phyloP scores from a whole-genome alignment of 2,329 filamentous ascomycete genomes.

The Emericellopsis cladophorae region DNA sequence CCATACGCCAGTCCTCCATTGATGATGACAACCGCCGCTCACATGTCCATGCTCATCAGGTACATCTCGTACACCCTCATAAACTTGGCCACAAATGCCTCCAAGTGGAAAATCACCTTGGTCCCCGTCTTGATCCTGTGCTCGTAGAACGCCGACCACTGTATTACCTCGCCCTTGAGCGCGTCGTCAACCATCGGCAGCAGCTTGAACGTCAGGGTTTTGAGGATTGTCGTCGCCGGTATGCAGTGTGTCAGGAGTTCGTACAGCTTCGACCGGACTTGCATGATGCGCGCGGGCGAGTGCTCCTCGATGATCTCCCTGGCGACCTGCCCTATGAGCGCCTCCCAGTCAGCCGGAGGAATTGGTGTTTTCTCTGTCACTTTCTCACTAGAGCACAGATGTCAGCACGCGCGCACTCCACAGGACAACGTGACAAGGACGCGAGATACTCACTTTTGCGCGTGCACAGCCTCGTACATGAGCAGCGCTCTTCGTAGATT shows the following conservation, averaged over 20 bases:
- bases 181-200: conserved; percentile 78
- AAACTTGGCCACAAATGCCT: conserved; percentile 97
- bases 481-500: conserved; percentile 82
- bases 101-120: conserved; percentile 96
- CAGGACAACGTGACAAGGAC: too few relatives aligned
- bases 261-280: conserved; percentile 89
- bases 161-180: conserved; percentile 83
- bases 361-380: conserved; percentile 80
- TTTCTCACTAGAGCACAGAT: conserved; percentile 55
- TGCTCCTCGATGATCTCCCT: conserved; percentile 88
- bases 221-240: conserved; percentile 84
- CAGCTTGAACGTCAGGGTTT: conserved; percentile 89
- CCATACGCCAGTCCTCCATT: background rate
- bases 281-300: conserved; percentile 75
- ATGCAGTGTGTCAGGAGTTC: conserved; percentile 96
- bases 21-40: background rate
- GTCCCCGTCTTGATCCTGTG: conserved; percentile 83
- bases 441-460: conserved; percentile 64
- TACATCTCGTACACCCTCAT: conserved; percentile 94
- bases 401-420: background rate
- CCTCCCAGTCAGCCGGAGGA: conserved; percentile 94
- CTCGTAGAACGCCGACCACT: conserved; percentile 95
- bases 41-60: conserved; percentile 73
- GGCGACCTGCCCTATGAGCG: conserved; percentile 78
- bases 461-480: conserved; percentile 96